Evolutionary conservation across 306 rosid species (phyloP), one percentile per base, ranked within the genome.

Genomic region (Argentina anserina): DNA sequence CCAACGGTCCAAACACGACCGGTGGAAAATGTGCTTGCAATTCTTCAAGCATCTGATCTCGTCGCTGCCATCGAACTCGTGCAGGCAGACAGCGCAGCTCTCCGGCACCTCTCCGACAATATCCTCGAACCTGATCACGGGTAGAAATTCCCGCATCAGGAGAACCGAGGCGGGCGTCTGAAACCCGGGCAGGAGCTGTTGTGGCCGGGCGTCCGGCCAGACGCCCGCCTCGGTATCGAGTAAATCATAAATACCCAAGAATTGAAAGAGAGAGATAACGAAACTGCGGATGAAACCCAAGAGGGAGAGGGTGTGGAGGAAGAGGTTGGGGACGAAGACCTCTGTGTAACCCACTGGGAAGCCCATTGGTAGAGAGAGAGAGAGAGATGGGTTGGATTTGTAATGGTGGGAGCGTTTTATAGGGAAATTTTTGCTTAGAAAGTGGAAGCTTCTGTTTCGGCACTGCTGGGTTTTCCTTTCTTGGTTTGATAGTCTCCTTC

Each of bases 1-100:
- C 98, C 98, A 93, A 76, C 98, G 90, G 88, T 93, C 98, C 69
- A 93, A 69, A 74, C 98, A 93, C 8, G 81, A 74, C 69, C 88
- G 63, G 77, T 93, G 98, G 79, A 93, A 93, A 56, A 93, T 86
- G 93, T 93, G 98, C 75, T 65, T 86, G 59, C 98, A 93, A 73
- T 93, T 93, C 67, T 85, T 76, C 81, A 90, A 80, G 33, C 92
- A 78, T 82, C 98, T 83, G 85, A 93, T 85, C 76, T 90, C 98
- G 9, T 87, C 97, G 70, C 76, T 89, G 2, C 18, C 83, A 21
- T 83, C 79, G 52, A 93, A 90, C 21, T 93, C 98, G 70, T 78
- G 74, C 9, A 93, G 81, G 37, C 98, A 93, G 0, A 93, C 98
- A 3, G 92, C 96, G 63, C 98, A 93, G 36, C 91, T 81, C 28